Conservation (phyloP, 1,284 basidiomycete species). For the Porogramme epimiltina region DNA sequence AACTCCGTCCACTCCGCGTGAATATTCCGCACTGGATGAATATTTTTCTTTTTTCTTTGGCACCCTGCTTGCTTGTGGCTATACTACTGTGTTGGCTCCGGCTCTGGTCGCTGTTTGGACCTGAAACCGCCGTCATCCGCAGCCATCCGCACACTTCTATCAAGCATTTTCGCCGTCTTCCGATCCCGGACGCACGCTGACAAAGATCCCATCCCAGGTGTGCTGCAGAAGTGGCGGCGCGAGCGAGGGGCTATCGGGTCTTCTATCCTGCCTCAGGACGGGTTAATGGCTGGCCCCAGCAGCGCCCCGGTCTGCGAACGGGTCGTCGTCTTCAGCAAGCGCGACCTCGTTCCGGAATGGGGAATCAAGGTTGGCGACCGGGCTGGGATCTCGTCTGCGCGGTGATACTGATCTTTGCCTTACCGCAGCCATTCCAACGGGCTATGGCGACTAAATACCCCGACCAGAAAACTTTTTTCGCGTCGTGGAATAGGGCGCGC, state of each 20-base stretch:
- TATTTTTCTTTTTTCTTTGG: too few relatives aligned
- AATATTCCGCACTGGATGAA: too few relatives aligned
- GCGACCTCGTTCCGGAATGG: conserved; percentile 86
- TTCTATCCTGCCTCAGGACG: neutral
- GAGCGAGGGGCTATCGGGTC: conserved; percentile 51
- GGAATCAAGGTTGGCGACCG: conserved; percentile 72
- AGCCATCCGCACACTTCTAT: too few relatives aligned
- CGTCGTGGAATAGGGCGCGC: conserved; percentile 66
- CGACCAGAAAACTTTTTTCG: conserved; percentile 66
- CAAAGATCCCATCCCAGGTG: conserved; percentile 40
- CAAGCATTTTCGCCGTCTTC: too few relatives aligned
- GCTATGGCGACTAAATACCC: conserved; percentile 71
- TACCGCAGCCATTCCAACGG: conserved; percentile 62
- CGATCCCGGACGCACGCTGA: neutral
- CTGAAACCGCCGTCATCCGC: too few relatives aligned
- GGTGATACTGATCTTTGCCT: conserved; percentile 4
- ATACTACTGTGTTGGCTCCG: too few relatives aligned
- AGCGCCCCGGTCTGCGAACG: conserved; percentile 65
- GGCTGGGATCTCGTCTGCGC: neutral
- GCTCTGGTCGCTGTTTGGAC: too few relatives aligned
- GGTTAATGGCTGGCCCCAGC: conserved; percentile 8
- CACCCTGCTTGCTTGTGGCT: too few relatives aligned
- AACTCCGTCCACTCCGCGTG: too few relatives aligned
- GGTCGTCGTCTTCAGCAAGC: conserved; percentile 92
- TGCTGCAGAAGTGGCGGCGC: conserved; percentile 61